These are phyloP conservation scores for Penicillium thymicola DNA, from an alignment of 2,329 filamentous ascomycete genomes.

Conservation along the genomic window DNA sequence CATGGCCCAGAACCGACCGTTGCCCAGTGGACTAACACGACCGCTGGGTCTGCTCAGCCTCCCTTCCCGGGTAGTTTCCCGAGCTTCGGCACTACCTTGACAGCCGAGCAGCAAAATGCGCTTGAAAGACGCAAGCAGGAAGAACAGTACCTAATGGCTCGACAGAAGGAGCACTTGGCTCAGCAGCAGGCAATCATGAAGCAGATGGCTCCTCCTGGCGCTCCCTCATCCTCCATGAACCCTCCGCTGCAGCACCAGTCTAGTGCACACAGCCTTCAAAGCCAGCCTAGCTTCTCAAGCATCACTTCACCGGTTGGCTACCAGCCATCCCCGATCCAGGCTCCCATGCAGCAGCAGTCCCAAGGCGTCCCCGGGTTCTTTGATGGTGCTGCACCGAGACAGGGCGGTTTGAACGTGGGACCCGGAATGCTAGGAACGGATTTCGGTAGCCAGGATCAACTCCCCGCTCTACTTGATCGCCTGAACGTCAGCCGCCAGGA, in stretches of 20 bases:
- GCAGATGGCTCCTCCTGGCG: slow-evolving; percentile 64
- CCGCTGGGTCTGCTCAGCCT: slow-evolving; percentile 66
- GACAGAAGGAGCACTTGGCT: slow-evolving; percentile 88
- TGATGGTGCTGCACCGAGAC: slow-evolving; percentile 51
- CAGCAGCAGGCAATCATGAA: slow-evolving; percentile 77
- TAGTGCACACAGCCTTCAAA: slow-evolving; percentile 92
- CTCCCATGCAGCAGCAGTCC: slow-evolving; percentile 54
- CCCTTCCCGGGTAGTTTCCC: slow-evolving; percentile 93
- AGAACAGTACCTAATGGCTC: slow-evolving; percentile 93
- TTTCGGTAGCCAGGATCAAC: slow-evolving; percentile 66
- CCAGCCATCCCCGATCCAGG: slow-evolving; percentile 58
- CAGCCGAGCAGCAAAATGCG: slow-evolving; percentile 96
- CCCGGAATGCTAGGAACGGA: slow-evolving; percentile 46
- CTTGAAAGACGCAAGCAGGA: slow-evolving; percentile 95
- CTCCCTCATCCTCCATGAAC: slow-evolving; percentile 50
- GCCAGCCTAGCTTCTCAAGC: slow-evolving; percentile 93
- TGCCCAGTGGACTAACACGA: slow-evolving; percentile 50
- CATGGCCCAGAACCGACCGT: slow-evolving; percentile 69
- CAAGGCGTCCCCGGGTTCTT: slow-evolving; percentile 66
- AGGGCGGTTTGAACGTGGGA: slow-evolving; percentile 41
- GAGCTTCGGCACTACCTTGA: slow-evolving; percentile 88
- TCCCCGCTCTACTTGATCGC: slow-evolving; percentile 62
- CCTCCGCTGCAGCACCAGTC: slow-evolving; percentile 84
- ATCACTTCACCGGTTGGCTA: slow-evolving; percentile 81
- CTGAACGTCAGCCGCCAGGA: slow-evolving; percentile 57